Evolutionary conservation across 2,329 filamentous ascomycete species (phyloP).

Genomic region (Moelleriella libera): DNA sequence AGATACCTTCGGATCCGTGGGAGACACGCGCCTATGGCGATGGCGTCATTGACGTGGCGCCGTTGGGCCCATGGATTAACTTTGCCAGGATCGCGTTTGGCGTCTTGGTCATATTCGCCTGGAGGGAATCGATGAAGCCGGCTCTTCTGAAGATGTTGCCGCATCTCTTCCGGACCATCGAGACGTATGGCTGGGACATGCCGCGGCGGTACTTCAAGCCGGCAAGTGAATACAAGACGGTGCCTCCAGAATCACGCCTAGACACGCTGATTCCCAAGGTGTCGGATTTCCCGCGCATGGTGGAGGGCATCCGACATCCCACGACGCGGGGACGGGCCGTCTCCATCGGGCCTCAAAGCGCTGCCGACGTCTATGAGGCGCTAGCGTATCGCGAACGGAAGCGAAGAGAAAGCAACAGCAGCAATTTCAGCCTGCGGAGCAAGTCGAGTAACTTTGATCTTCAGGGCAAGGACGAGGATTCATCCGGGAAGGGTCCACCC

Average conservation of each 20-base stretch:
- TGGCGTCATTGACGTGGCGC: constrained; percentile 50
- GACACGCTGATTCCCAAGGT: constrained; percentile 85
- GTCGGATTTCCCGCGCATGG: constrained; percentile 71
- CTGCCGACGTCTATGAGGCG: constrained; percentile 91
- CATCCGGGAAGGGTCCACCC: constrained; percentile 20
- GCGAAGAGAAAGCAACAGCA: constrained; percentile 38
- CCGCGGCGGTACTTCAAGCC: constrained; percentile 85
- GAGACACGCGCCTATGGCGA: constrained; percentile 27
- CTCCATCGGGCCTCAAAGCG: constrained; percentile 86
- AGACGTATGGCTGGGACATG: constrained; percentile 63
- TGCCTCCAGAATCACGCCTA: constrained; percentile 51
- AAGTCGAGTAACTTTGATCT: constrained; percentile 29
- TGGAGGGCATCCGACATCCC: constrained; percentile 70
- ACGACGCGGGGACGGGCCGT: constrained; percentile 58
- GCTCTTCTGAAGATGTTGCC: constrained; percentile 63
- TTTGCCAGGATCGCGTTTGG: constrained; percentile 60
- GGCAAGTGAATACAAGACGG: constrained; percentile 78
- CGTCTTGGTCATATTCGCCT: constrained; percentile 72
- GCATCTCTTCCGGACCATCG: constrained; percentile 75
- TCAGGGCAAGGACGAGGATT: constrained; percentile 20
- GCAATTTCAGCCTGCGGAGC: constrained; percentile 32
- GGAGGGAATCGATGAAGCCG: constrained; percentile 85
- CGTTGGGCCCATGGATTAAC: constrained; percentile 51
- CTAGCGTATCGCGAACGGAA: constrained; percentile 71
- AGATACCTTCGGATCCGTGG: constrained; percentile 31